A percentile compares a stretch with the other conserved stretches of the same genome.
These are phyloP conservation scores for Irpex lacteus DNA, from an alignment of 1,284 basidiomycete species.

Conservation along the genomic window DNA sequence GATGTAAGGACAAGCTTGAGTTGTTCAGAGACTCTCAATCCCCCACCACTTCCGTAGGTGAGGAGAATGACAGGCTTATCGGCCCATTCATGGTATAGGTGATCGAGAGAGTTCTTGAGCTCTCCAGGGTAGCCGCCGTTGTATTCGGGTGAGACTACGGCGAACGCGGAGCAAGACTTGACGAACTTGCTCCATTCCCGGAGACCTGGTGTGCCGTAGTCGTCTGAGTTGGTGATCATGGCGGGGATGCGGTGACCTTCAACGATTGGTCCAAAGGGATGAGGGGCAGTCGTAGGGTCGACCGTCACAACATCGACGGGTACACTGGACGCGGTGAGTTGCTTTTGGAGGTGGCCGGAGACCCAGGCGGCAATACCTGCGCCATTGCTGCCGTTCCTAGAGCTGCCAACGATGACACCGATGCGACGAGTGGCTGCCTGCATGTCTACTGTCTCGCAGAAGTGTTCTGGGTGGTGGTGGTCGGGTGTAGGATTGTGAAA, in stretches of 20 bases:
- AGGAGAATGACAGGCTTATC: constrained; percentile 26
- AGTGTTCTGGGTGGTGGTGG: neutral
- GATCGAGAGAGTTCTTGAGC: constrained; percentile 31
- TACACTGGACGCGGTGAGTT: constrained; percentile 15
- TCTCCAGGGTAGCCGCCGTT: constrained; percentile 29
- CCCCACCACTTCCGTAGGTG: constrained; percentile 27
- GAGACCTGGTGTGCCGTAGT: constrained; percentile 23
- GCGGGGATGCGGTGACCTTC: constrained; percentile 25
- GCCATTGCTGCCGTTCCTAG: constrained; percentile 25
- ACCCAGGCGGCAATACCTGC: constrained; percentile 28
- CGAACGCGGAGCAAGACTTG: constrained; percentile 24
- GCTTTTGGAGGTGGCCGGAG: constrained; percentile 19
- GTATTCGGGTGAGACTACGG: constrained; percentile 29
- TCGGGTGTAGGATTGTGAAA: neutral
- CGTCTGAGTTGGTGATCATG: constrained; percentile 23
- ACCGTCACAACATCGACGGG: constrained; percentile 20
- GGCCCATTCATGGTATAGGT: constrained; percentile 30
- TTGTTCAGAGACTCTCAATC: constrained; percentile 18
- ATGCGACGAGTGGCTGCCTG: constrained; percentile 13
- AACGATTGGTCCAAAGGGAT: constrained; percentile 27
- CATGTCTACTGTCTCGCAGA: neutral
- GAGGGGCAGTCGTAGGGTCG: constrained; percentile 22
- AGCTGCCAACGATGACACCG: constrained; percentile 27
- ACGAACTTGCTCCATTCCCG: constrained; percentile 27
- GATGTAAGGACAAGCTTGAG: constrained; percentile 20